Evolutionary conservation across 2,329 filamentous ascomycete genomes (phyloP).

Genomic region (Monilinia fructicola): DNA sequence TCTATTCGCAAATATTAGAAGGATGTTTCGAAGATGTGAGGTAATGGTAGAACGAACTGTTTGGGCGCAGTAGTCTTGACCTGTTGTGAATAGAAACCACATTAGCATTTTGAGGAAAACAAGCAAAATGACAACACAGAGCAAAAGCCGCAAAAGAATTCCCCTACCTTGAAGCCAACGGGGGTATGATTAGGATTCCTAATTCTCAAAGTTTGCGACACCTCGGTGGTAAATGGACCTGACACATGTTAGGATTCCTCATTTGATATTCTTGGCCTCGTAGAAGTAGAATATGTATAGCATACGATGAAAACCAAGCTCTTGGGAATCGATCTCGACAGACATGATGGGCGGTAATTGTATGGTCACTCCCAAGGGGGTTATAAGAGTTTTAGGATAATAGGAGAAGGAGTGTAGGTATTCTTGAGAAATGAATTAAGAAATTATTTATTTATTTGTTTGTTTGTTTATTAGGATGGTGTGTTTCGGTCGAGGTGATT

Average conservation of each 20-base stretch:
- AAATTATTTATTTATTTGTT: neutral
- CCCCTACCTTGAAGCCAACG: conserved; percentile 67
- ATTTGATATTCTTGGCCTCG: conserved; percentile 17
- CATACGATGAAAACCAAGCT: conserved; percentile 92
- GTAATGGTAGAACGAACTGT: conserved; percentile 64
- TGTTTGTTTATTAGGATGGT: conserved; percentile 6
- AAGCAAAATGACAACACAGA: conserved; percentile 27
- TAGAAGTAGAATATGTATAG: conserved; percentile 33
- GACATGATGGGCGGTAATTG: conserved; percentile 65
- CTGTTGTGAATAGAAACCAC: conserved; percentile 47
- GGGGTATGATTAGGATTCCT: conserved; percentile 62
- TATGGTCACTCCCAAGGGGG: neutral
- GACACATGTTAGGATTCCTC: conserved; percentile 28
- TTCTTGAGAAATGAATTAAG: neutral
- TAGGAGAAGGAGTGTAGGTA: neutral
- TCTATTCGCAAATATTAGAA: conserved; percentile 49
- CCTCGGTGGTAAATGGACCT: conserved; percentile 68
- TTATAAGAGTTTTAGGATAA: neutral
- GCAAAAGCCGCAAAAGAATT: neutral
- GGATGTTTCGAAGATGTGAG: neutral
- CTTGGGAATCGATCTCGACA: conserved; percentile 85
- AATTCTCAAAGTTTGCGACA: conserved; percentile 63
- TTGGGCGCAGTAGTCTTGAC: conserved; percentile 99
- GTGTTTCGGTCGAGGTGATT: neutral
- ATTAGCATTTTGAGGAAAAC: neutral